Conservation (phyloP, 192 early-diverging fungal species). For the Backusella circina region DNA sequence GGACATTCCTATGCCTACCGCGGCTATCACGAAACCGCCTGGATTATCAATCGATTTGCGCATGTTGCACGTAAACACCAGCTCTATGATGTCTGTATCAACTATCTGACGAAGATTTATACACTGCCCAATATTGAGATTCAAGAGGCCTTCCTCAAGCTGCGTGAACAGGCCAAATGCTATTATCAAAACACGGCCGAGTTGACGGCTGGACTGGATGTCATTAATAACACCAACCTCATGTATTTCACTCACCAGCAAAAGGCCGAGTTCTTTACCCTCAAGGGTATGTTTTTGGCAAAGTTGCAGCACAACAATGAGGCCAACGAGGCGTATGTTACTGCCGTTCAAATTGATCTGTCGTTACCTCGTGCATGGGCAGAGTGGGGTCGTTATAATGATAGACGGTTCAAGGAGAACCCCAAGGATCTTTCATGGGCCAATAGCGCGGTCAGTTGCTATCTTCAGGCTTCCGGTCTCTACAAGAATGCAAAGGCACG, state of each 20-base stretch:
- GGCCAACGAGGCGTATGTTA: slow-evolving; percentile 87
- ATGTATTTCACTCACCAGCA: slow-evolving; percentile 90
- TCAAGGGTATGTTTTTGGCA: slow-evolving; percentile 94
- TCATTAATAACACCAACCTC: slow-evolving; percentile 99
- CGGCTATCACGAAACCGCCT: slow-evolving; percentile 99
- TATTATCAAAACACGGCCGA: slow-evolving; percentile 88
- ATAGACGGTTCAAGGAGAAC: slow-evolving; percentile 83
- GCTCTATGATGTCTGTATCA: slow-evolving; percentile 93
- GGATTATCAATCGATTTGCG: slow-evolving; percentile 99
- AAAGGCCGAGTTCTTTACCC: slow-evolving; percentile 98
- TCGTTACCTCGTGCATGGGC: slow-evolving; percentile 92
- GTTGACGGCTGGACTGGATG: slow-evolving; percentile 91
- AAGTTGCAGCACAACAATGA: slow-evolving; percentile 83
- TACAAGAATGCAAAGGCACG: slow-evolving; percentile 84
- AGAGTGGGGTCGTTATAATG: slow-evolving; percentile 94
- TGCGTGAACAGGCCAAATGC: slow-evolving; percentile 98
- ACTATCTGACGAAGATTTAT: slow-evolving; percentile 93
- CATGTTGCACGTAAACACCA: slow-evolving; percentile 94
- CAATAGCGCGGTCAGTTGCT: slow-evolving; percentile 90
- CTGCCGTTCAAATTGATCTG: slow-evolving; percentile 86
- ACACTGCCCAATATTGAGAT: slow-evolving; percentile 99
- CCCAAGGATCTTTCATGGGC: slow-evolving; percentile 80
- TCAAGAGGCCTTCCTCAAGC: slow-evolving; percentile 95
- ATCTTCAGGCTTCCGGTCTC: slow-evolving; percentile 90
- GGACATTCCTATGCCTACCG: slow-evolving; percentile 90